These are phyloP conservation scores for Yamadazyma jaroonii DNA, from an alignment of 1,139 yeast species.

Conservation along the genomic window DNA sequence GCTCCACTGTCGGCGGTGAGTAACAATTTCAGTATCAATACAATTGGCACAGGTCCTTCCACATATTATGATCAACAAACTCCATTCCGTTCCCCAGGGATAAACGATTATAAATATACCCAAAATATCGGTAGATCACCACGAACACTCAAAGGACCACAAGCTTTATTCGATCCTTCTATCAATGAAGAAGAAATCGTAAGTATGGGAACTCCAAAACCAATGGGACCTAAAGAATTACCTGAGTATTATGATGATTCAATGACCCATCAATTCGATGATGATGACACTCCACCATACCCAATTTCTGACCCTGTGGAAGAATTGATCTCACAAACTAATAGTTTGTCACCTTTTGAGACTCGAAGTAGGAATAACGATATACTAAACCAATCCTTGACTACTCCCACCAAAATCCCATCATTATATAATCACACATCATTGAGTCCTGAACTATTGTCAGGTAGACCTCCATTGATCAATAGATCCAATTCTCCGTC, in stretches of 20 bases:
- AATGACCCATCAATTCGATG: slow-evolving; percentile 1
- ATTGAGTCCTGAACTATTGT: slow-evolving; percentile 2
- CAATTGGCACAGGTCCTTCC: background rate
- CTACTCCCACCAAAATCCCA: slow-evolving; percentile 21
- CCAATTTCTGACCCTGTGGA: slow-evolving; percentile 14
- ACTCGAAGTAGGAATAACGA: slow-evolving; percentile 10
- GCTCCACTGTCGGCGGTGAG: background rate
- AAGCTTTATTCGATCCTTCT: slow-evolving; percentile 1
- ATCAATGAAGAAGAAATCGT: slow-evolving; percentile 12
- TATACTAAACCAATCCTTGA: slow-evolving; percentile 13
- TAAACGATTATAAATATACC: no score
- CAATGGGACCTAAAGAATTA: slow-evolving; percentile 43
- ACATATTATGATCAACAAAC: no score
- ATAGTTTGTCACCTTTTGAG: slow-evolving; percentile 1
- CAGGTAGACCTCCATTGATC: slow-evolving; percentile 7
- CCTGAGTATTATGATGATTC: slow-evolving; percentile 25
- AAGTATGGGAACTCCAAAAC: slow-evolving; percentile 32
- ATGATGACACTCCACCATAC: slow-evolving; percentile 12
- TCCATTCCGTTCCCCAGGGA: background rate
- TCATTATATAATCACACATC: slow-evolving; percentile 7
- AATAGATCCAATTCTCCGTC: slow-evolving; percentile 6
- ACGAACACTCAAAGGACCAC: slow-evolving; percentile 1
- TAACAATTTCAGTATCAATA: background rate
- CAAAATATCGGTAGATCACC: background rate
- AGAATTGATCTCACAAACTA: slow-evolving; percentile 1